A percentile compares a stretch with the other conserved stretches of the same genome.
These are phyloP conservation scores for Sequoia sempervirens DNA, from an alignment of 75 land plant species.

Conservation along the genomic window DNA sequence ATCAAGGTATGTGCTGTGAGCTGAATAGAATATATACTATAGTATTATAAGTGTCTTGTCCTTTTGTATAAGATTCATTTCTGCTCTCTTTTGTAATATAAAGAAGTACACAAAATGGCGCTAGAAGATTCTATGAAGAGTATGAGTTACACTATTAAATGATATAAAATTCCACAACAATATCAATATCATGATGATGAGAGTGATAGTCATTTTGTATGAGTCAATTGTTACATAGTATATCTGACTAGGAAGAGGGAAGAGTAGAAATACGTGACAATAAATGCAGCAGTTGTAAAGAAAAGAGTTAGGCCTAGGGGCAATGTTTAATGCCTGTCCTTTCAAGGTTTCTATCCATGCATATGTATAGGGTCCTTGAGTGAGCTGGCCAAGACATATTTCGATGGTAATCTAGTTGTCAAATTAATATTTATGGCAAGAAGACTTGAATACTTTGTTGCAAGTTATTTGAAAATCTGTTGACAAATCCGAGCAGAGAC, in stretches of 20 bases:
- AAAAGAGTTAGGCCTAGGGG: slow-evolving; percentile 42
- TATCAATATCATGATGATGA: not conserved
- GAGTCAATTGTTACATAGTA: not conserved
- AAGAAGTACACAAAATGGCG: not conserved
- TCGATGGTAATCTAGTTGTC: too few relatives aligned
- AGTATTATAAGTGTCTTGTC: not conserved
- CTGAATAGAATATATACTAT: too few relatives aligned
- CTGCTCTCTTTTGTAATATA: not conserved
- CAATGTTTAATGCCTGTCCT: too few relatives aligned
- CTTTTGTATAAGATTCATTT: not conserved
- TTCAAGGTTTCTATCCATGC: too few relatives aligned
- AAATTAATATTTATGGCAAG: too few relatives aligned
- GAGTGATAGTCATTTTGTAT: not conserved
- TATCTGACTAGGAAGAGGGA: not conserved
- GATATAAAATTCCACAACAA: not conserved
- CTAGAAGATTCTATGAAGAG: not conserved
- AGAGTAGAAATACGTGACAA: slow-evolving; percentile 3
- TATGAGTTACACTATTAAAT: not conserved
- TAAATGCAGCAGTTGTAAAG: slow-evolving; percentile 24
- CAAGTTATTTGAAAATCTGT: too few relatives aligned
- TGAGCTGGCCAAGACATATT: too few relatives aligned
- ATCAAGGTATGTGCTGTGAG: too few relatives aligned
- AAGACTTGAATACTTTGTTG: too few relatives aligned
- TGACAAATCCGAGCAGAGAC: too few relatives aligned
- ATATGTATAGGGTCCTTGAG: too few relatives aligned